Base-by-base conservation (phyloP, 2,329 filamentous ascomycete genomes). In the Parastagonospora avenae region DNA sequence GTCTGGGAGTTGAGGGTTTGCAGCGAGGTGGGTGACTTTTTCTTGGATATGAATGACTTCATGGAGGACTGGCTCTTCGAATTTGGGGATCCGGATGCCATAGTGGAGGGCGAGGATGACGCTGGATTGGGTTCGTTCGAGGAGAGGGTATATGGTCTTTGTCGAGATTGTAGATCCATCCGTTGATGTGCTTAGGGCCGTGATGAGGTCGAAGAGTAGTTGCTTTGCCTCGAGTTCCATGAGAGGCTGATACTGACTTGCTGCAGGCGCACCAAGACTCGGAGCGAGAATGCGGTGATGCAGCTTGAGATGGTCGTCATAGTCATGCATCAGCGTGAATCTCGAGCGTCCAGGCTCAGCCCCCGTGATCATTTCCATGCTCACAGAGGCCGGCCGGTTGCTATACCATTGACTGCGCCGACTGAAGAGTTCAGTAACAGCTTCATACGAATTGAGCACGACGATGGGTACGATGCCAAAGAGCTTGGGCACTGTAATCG, bases 291-390 rank as follows among this genome's bases (percentile, higher is more conserved):
- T 24, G 14, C 51, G 51, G 14, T 54, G 51, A 33, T 54, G 51
- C 30, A 54, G 35, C 39, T 40, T 54, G 19, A 54, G 51, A 28
- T 54, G 42, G 9, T 54, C 51, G 38, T 54, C 51, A 37, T 54
- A 54, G 29, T 54, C 51, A 35, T 54, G 51, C 51, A 54, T 54
- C 39, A 54, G 33, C 14, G 51, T 54, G 6, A 54, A 54, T 19
- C 51, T 32, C 24, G 51, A 54, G 29, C 42, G 32, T 9, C 51
- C 51, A n/a, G 51, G 51, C 12, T 29, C 28, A 9, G 51, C 51
- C 33, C 51, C 51, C 1, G 51, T 54, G 11, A 54, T 54, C 51
- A 54, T 54, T 8, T 54, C 51, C 51, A 54, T 54, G 42, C 51
- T 54, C 24, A 54, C 51, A 14, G 47, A 54, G 32, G 51, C 42